Evolutionary conservation across 1,139 yeast species (phyloP).

Genomic region (Candida frijolesensis): DNA sequence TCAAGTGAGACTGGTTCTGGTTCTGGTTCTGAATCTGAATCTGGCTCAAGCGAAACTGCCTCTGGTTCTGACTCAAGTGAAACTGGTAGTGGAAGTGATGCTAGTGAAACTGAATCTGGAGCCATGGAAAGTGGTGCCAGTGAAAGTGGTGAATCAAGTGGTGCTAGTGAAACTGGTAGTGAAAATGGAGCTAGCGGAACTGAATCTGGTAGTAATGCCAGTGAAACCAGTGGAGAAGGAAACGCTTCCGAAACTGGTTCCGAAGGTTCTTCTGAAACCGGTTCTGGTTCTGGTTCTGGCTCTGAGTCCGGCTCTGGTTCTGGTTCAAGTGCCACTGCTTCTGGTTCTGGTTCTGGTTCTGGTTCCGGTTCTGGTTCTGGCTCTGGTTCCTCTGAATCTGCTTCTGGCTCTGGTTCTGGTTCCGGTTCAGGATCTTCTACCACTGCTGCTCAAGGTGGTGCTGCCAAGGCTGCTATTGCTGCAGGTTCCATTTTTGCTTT

Average conservation of each 20-base stretch:
- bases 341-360: background rate
- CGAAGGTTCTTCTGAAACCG: background rate
- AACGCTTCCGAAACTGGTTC: background rate
- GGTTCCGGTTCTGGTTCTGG: conserved; percentile 2
- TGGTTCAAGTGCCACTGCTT: background rate
- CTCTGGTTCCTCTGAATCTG: conserved; percentile 11
- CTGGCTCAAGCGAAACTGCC: conserved; percentile 7
- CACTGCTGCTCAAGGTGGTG: background rate
- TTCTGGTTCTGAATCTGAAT: conserved; percentile 4
- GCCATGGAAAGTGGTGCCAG: conserved; percentile 1
- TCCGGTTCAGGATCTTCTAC: conserved; percentile 1
- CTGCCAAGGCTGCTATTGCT: conserved; percentile 1
- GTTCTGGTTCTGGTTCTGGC: background rate
- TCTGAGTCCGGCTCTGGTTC: background rate
- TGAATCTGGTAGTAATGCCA: background rate
- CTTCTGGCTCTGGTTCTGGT: conserved; percentile 7
- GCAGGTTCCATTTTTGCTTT: conserved; percentile 4
- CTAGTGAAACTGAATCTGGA: conserved; percentile 3
- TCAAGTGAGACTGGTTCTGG: conserved; percentile 8
- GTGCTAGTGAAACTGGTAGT: conserved; percentile 1
- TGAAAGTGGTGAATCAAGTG: conserved; percentile 1
- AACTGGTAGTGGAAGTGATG: conserved; percentile 4
- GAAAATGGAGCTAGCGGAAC: background rate
- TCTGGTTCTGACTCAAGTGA: conserved; percentile 6
- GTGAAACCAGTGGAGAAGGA: background rate